These are phyloP conservation scores for Desmodesmus armatus DNA, from an alignment of 139 green algal genomes.

Conservation along the genomic window DNA sequence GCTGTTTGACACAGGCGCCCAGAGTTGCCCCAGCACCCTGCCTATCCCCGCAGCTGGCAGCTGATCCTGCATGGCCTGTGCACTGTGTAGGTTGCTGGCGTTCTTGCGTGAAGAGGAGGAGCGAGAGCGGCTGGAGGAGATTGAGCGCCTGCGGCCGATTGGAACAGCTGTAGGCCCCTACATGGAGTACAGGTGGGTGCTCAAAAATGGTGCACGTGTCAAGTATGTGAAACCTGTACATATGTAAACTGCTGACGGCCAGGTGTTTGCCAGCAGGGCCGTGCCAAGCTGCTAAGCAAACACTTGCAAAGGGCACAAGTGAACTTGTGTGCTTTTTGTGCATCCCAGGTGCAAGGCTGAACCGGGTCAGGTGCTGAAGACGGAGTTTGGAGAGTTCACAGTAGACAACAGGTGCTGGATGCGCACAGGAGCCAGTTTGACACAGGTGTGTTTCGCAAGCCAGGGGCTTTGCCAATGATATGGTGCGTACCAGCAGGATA, in stretches of 20 bases:
- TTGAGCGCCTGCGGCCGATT: conserved; percentile 89
- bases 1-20: background rate
- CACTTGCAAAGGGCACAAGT: too few relatives aligned
- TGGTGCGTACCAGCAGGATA: too few relatives aligned
- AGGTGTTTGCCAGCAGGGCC: background rate
- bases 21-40: background rate
- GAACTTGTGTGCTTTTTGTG: background rate
- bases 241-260: background rate
- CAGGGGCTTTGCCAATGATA: too few relatives aligned
- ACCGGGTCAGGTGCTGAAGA: conserved; percentile 60
- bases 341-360: conserved; percentile 67
- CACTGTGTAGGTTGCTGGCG: conserved; percentile 64
- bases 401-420: conserved; percentile 76
- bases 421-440: conserved; percentile 75
- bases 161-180: conserved; percentile 71
- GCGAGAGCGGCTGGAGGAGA: conserved; percentile 82
- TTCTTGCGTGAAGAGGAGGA: conserved; percentile 91
- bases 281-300: too few relatives aligned
- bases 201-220: too few relatives aligned
- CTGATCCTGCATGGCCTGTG: background rate
- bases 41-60: background rate
- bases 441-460: conserved; percentile 62
- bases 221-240: too few relatives aligned
- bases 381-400: conserved; percentile 54
- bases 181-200: conserved; percentile 61